A percentile compares a stretch with the other conserved stretches of the same genome.
Conservation (phyloP, 1,284 basidiomycete genomes). For the Boletus semigastroideus region DNA sequence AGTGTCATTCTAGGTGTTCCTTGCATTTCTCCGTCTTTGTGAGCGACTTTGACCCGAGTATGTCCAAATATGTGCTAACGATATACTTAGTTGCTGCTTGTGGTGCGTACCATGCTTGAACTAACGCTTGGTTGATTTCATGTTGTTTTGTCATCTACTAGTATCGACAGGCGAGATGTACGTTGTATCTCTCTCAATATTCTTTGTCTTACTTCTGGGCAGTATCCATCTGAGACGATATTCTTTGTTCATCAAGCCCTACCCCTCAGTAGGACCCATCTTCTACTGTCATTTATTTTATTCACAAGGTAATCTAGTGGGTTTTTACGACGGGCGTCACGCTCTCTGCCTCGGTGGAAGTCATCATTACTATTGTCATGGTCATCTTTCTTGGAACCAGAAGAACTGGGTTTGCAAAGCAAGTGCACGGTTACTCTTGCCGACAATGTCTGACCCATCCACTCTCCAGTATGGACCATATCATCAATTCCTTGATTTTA, state of each 20-base stretch:
- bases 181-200: constrained; percentile 1
- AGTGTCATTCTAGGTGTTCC: constrained; percentile 18
- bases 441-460: background rate
- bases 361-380: constrained; percentile 49
- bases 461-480: constrained; percentile 42
- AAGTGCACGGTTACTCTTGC: background rate
- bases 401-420: constrained; percentile 42
- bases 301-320: constrained; percentile 34
- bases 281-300: background rate
- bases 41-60: constrained; percentile 10
- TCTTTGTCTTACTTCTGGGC: background rate
- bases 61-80: constrained; percentile 2
- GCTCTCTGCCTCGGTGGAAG: constrained; percentile 49
- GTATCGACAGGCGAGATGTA: constrained; percentile 34
- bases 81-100: constrained; percentile 28
- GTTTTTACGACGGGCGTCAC: constrained; percentile 55
- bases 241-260: constrained; percentile 32
- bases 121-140: background rate
- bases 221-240: constrained; percentile 30
- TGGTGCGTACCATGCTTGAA: constrained; percentile 12
- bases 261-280: constrained; percentile 23
- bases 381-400: constrained; percentile 48
- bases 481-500: constrained; percentile 49
- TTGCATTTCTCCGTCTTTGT: constrained; percentile 35
- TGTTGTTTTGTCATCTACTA: background rate